These are phyloP conservation scores for Gossypium davidsonii DNA, from an alignment of 441 rosid species.

Conservation along the genomic window DNA sequence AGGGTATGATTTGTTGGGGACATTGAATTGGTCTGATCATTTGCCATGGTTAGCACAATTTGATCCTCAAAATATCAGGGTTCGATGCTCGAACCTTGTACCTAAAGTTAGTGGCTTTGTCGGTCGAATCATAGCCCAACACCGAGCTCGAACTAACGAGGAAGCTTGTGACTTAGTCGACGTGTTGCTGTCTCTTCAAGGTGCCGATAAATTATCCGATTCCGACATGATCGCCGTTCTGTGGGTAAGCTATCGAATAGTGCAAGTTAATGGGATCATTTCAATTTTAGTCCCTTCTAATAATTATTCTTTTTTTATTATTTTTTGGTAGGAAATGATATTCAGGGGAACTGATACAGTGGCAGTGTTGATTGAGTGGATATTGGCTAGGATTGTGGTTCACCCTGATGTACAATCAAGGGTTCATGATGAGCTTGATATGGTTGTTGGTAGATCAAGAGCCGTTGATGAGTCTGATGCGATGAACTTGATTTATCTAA, in stretches of 20 bases:
- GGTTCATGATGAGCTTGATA: conserved; percentile 54
- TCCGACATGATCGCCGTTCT: conserved; percentile 78
- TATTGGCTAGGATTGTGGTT: conserved; percentile 53
- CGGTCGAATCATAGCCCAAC: conserved; percentile 47
- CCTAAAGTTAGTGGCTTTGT: conserved; percentile 62
- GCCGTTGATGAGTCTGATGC: conserved; percentile 41
- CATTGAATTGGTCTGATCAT: conserved; percentile 75
- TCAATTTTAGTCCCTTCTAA: too few species aligned
- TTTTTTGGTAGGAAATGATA: conserved; percentile 46
- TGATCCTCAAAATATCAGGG: conserved; percentile 68
- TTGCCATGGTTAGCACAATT: conserved; percentile 62
- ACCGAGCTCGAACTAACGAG: conserved; percentile 23
- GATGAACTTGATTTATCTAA: conserved; percentile 32
- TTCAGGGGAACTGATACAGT: conserved; percentile 67
- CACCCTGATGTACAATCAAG: conserved; percentile 42
- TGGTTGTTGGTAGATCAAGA: conserved; percentile 41
- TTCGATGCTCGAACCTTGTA: conserved; percentile 64
- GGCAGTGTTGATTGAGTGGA: conserved; percentile 64
- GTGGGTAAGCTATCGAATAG: conserved; percentile 46
- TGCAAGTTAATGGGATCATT: too few species aligned
- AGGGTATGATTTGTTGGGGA: conserved; percentile 72
- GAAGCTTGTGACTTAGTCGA: conserved; percentile 51
- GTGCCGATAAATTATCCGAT: conserved; percentile 49
- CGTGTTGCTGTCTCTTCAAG: conserved; percentile 56
- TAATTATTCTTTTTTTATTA: neutral